Conservation (phyloP, 148 eudicot species). For the Gaultheria prostrata region DNA sequence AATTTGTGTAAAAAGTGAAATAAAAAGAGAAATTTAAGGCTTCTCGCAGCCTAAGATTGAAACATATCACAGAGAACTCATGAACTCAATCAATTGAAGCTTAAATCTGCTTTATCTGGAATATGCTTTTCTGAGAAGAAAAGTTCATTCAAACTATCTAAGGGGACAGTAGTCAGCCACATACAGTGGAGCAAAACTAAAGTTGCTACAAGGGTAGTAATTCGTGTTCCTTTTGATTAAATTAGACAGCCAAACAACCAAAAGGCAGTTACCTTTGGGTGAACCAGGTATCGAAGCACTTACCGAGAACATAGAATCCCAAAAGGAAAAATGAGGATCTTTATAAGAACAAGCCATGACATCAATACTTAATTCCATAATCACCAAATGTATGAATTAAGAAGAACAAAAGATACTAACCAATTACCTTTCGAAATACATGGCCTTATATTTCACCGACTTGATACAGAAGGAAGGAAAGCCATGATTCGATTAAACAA, state of each 20-base stretch:
- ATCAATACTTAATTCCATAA: background rate
- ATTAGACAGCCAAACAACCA: background rate
- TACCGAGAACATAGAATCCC: background rate
- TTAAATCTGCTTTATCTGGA: conserved; percentile 8
- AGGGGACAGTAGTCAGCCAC: background rate
- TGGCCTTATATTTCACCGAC: background rate
- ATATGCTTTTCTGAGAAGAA: conserved; percentile 20
- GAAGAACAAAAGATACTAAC: background rate
- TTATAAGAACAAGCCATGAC: background rate
- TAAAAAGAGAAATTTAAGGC: conserved; percentile 3
- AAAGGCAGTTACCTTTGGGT: background rate
- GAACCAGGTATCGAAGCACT: background rate
- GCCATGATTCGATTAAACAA: background rate
- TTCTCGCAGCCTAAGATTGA: background rate
- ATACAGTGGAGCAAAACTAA: background rate
- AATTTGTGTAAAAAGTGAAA: background rate
- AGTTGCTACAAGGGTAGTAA: background rate
- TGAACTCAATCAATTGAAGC: background rate
- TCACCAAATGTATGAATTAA: background rate
- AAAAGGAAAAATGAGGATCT: background rate
- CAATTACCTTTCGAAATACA: background rate
- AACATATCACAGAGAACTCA: background rate
- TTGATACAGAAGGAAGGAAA: background rate
- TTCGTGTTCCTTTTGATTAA: background rate
- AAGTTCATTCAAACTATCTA: conserved; percentile 2